A percentile compares a stretch with the other conserved stretches of the same genome.
Evolutionary conservation across 108 stramenopile species (phyloP).

Genomic region (Nitzschia sp.): DNA sequence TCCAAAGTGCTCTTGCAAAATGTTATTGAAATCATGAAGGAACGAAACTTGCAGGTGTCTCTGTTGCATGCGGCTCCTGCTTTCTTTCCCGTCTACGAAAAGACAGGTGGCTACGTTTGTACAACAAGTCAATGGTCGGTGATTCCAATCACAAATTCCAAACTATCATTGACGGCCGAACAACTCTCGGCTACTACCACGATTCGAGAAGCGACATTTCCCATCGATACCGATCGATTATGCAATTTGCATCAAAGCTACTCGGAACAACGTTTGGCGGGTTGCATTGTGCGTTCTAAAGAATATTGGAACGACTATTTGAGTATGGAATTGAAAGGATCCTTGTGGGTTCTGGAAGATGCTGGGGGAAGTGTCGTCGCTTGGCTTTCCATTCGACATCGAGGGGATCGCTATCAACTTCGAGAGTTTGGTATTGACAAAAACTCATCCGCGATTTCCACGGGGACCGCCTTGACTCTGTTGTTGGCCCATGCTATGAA

Average conservation of each 20-base stretch:
- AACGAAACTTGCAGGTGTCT: slow-evolving; percentile 47
- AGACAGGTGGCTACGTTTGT: slow-evolving; percentile 46
- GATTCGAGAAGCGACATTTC: slow-evolving; percentile 60
- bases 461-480: background rate
- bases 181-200: background rate
- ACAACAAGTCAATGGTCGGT: slow-evolving; percentile 57
- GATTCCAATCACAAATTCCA: slow-evolving; percentile 16
- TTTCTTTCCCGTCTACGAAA: slow-evolving; percentile 68
- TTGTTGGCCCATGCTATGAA: slow-evolving; percentile 27
- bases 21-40: slow-evolving; percentile 63
- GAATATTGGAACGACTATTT: slow-evolving; percentile 77
- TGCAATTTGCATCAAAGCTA: slow-evolving; percentile 49
- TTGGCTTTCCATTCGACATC: slow-evolving; percentile 63
- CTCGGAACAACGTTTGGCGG: slow-evolving; percentile 63
- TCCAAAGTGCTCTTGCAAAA: slow-evolving; percentile 56
- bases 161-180: background rate
- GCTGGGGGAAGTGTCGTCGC: slow-evolving; percentile 36
- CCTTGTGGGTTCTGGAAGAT: slow-evolving; percentile 51
- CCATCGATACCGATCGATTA: slow-evolving; percentile 52
- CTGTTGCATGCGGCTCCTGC: slow-evolving; percentile 68
- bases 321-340: slow-evolving; percentile 51
- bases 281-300: slow-evolving; percentile 55
- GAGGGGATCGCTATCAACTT: slow-evolving; percentile 57
- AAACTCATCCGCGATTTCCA: background rate
- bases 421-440: slow-evolving; percentile 71